Conservation (phyloP, 495 filamentous ascomycete genomes). For the Aspergillus carlsbadensis region DNA sequence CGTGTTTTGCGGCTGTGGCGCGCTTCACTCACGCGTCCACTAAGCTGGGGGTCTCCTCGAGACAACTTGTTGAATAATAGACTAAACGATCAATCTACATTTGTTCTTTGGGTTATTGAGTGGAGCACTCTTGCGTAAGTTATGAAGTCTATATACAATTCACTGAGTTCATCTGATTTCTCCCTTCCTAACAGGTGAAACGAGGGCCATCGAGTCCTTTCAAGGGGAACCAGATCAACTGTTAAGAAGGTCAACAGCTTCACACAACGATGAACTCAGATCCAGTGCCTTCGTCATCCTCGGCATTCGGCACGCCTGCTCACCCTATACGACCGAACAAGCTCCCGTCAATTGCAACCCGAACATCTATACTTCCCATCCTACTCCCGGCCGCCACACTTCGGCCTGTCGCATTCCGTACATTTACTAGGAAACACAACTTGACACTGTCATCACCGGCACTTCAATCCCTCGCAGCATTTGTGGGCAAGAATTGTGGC, state of each 20-base stretch:
- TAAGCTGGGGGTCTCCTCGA: too few species aligned
- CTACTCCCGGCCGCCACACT: conserved; percentile 82
- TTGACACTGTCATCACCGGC: conserved; percentile 89
- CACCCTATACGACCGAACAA: conserved; percentile 59
- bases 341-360: conserved; percentile 47
- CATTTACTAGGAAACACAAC: conserved; percentile 96
- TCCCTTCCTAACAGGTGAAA: background rate
- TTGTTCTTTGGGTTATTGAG: too few species aligned
- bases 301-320: conserved; percentile 80
- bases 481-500: conserved; percentile 90
- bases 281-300: conserved; percentile 81
- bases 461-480: conserved; percentile 76
- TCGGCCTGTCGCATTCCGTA: conserved; percentile 88
- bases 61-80: too few species aligned
- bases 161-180: too few species aligned
- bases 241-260: background rate
- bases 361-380: conserved; percentile 81
- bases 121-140: too few species aligned
- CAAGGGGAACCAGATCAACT: background rate
- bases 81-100: too few species aligned
- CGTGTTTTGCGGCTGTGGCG: conserved; percentile 5
- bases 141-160: too few species aligned
- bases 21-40: conserved; percentile 11
- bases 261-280: conserved; percentile 38
- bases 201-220: background rate